Base-by-base conservation (phyloP, 305 asterid species). In the Fraxinus floribunda region DNA sequence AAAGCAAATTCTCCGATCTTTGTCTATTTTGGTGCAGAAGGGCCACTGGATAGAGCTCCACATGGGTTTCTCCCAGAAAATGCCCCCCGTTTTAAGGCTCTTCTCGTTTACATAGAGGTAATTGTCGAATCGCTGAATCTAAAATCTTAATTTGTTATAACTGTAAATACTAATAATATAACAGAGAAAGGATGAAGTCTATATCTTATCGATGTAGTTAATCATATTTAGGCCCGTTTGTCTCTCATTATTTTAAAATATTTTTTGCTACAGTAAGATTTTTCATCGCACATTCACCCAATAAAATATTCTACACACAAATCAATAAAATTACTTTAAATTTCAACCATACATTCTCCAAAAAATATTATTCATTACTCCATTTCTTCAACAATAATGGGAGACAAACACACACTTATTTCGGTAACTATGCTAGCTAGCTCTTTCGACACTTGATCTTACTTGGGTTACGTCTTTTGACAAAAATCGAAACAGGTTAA, bases 1-100 rank as follows among this genome's bases (percentile, higher is more conserved):
- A 46, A 41, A 11, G 80, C 91, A 4, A 86, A 26, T 18, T 79
- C 98, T 1, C 95, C 98, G 0, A 93, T 93, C 36, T 81, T 93
- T 8, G 95, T 92, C 1, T 94, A 83, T 81, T 87, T 94, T 44
- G 98, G 98, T 3, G 97, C 90, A 6, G 96, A 94, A 83, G 66
- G 34, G 7, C 60, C 97, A 1, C 38, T 94, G 18, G 93, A 86
- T 52, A 5, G 3, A 0, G 92, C 87, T 76, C 26, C 86, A 6
- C 4, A 86, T 76, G 98, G 96, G 4, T 87, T 89, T 87, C 91
- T 91, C 15, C n/a, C 30, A 10, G 94, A 90, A 2, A 90, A 88
- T 78, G 97, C 97, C 78, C 91, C 93, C 44, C 11, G 68, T 32
- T 90, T 93, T 84, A 91, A 93, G 60, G 89, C 97, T 74, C 97